Evolutionary conservation across 805 yeast genomes (phyloP).

Genomic region (Debaryomyces castellii): DNA sequence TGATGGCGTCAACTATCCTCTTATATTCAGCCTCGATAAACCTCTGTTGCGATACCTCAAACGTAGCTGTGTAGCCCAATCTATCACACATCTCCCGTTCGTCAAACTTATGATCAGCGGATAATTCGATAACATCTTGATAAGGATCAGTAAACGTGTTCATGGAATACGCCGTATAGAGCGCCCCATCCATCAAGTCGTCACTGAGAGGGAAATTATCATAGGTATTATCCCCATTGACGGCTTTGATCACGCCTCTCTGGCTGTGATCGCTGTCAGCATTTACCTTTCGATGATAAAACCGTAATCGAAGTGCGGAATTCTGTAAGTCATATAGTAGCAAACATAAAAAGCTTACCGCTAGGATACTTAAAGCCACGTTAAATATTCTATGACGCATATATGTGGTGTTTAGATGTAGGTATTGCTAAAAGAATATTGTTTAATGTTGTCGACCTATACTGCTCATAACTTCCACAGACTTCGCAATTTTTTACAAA

Average conservation of each 20-base stretch:
- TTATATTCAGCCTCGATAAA: slow-evolving; percentile 17
- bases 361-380: not conserved
- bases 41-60: slow-evolving; percentile 13
- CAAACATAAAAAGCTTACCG: not conserved
- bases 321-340: not conserved
- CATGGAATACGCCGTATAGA: slow-evolving; percentile 6
- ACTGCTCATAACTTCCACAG: too few species aligned
- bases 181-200: not conserved
- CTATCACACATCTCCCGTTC: slow-evolving; percentile 13
- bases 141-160: slow-evolving; percentile 18
- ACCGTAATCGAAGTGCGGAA: not conserved
- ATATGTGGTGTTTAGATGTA: not conserved
- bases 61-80: slow-evolving; percentile 9
- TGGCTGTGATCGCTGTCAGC: not conserved
- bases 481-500: too few species aligned
- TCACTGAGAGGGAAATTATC: slow-evolving; percentile 8
- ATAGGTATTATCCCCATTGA: not conserved
- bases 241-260: not conserved
- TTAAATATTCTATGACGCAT: not conserved
- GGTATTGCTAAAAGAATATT: not conserved
- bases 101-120: slow-evolving; percentile 9
- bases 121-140: slow-evolving; percentile 4
- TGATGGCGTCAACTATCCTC: slow-evolving; percentile 9
- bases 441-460: too few species aligned
- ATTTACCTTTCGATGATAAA: not conserved